Evolutionary conservation across 768 basidiomycete genomes (phyloP), one percentile per base, ranked within the genome.

Genomic region (Suillus hirtellus): DNA sequence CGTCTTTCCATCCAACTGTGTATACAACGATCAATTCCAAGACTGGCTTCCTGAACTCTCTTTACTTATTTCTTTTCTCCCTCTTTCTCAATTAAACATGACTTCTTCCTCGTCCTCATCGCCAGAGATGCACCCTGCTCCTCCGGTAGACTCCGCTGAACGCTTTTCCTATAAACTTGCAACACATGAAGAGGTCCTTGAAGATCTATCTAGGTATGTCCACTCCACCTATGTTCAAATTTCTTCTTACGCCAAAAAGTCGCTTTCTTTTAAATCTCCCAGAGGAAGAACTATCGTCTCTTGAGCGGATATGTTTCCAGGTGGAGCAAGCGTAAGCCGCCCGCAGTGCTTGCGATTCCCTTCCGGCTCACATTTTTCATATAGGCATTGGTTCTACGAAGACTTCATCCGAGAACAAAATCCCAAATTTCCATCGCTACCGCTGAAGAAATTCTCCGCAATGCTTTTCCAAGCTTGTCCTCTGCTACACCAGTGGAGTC

Each of bases 361-460:
- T 58, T 62, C 63, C 65, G 54, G 67, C 67, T 66, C 64, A 58
- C 56, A 21, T 47, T 40, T 40, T 43, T 56, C 54, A 27, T 50
- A 10, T 72, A 97, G 96, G n/a, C 96, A 98, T 74, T 99, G 96
- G 96, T 99, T 93, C 76, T 99, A 99, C 71, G 97, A 99, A 81
- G 97, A 99, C 75, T 99, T 97, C 70, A 88, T 99, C 66, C 92
- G 97, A 49, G 95, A 96, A 73, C 86, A 92, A 76, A 92, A 95
- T 63, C 88, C 89, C 10, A 86, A 87, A 63, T 88, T 98, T 49
- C 96, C 95, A 1, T 91, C 95, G 1, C 81, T 95, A 64, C 86
- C 89, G 19, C 86, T 99, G 69, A 95, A 96, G 80, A 89, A 87
- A 70, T 99, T 99, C 78, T 96, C 95, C 37, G 89, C 90, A 59